Conservation (phyloP, 257 asterid species). For the Cruciata laevipes region DNA sequence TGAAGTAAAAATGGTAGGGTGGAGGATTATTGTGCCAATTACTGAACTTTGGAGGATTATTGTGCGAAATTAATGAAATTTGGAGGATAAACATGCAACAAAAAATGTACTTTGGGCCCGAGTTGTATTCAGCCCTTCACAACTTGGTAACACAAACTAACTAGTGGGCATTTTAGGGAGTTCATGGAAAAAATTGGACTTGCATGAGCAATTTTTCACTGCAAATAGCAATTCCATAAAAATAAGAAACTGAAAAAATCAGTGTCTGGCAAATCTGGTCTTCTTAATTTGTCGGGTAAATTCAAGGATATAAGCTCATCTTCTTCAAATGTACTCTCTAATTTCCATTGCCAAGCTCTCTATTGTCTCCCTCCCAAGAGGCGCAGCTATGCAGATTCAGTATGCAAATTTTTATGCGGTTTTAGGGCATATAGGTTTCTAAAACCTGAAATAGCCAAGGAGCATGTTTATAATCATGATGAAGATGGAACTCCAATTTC, state of each 20-base stretch:
- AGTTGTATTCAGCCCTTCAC: too few species aligned
- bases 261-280: constrained; percentile 26
- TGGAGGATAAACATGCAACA: too few species aligned
- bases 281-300: constrained; percentile 17
- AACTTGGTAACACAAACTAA: too few species aligned
- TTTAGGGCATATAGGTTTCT: constrained; percentile 48
- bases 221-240: too few species aligned
- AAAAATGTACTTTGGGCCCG: too few species aligned
- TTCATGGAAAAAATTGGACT: too few species aligned
- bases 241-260: constrained; percentile 20
- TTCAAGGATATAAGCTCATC: constrained; percentile 30
- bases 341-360: constrained; percentile 40
- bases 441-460: constrained; percentile 26
- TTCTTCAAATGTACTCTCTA: constrained; percentile 46
- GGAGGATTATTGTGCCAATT: too few species aligned
- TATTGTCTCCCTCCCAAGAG: constrained; percentile 26
- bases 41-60: too few species aligned
- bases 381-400: constrained; percentile 38
- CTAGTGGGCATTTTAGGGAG: too few species aligned
- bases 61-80: too few species aligned
- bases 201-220: too few species aligned
- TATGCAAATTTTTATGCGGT: constrained; percentile 37
- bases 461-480: constrained; percentile 8
- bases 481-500: neutral
- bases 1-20: too few species aligned